These are phyloP conservation scores for Plenodomus biglobosus DNA, from an alignment of 2,329 filamentous ascomycete species.

Conservation along the genomic window DNA sequence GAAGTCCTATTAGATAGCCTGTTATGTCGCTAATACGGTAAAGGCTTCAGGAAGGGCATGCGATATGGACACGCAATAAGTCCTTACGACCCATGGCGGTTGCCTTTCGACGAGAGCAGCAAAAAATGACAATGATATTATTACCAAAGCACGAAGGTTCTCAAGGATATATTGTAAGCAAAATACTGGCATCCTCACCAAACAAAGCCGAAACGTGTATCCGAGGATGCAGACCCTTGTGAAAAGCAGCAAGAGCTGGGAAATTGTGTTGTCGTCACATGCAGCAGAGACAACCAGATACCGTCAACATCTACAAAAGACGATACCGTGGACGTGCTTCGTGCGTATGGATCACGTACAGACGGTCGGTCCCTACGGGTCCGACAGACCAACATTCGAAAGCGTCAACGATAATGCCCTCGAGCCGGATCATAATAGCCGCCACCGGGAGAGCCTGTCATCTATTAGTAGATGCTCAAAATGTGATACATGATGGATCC, in stretches of 20 bases:
- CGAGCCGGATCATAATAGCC: slow-evolving; percentile 31
- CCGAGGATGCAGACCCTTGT: slow-evolving; percentile 9
- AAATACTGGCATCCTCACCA: not conserved
- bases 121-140: too few species aligned
- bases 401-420: slow-evolving; percentile 19
- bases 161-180: not conserved
- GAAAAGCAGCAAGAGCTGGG: not conserved
- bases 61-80: too few species aligned
- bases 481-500: not conserved
- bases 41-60: too few species aligned
- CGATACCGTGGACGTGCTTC: slow-evolving; percentile 1
- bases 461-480: slow-evolving; percentile 2
- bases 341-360: not conserved
- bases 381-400: not conserved
- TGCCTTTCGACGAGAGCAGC: too few species aligned
- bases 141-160: too few species aligned
- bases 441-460: slow-evolving; percentile 4
- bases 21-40: too few species aligned
- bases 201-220: not conserved
- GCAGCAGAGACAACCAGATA: slow-evolving; percentile 1
- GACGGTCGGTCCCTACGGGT: not conserved
- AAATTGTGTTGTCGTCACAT: not conserved
- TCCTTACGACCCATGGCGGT: too few species aligned
- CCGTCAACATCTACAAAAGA: slow-evolving; percentile 24
- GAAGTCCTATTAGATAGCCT: too few species aligned